A percentile compares a stretch with the other conserved stretches of the same genome.
These are phyloP conservation scores for Lentinula raphanica DNA, from an alignment of 768 basidiomycete species.

Conservation along the genomic window DNA sequence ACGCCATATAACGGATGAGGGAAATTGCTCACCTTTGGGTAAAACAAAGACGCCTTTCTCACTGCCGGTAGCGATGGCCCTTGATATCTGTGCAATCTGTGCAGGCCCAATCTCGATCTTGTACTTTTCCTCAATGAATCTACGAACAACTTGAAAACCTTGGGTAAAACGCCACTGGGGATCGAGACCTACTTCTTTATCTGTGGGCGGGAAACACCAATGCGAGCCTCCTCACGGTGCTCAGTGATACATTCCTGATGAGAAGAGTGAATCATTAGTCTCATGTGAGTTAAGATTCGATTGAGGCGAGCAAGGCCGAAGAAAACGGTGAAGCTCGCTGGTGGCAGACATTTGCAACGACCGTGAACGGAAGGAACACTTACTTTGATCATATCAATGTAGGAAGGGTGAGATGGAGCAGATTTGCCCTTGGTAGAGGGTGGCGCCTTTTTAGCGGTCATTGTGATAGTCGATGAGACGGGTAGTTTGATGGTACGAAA, in stretches of 20 bases:
- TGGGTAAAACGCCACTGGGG: neutral
- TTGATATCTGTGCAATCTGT: constrained; percentile 73
- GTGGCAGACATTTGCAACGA: constrained; percentile 13
- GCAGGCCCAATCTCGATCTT: constrained; percentile 74
- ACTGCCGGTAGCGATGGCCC: constrained; percentile 74
- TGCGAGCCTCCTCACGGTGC: constrained; percentile 70
- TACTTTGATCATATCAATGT: constrained; percentile 81
- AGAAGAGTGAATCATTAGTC: neutral
- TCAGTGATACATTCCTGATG: constrained; percentile 76
- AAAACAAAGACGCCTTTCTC: constrained; percentile 81
- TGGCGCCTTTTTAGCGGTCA: constrained; percentile 31
- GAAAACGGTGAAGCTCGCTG: neutral
- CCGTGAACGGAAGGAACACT: constrained; percentile 12
- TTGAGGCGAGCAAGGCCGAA: neutral
- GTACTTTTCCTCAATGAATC: constrained; percentile 82
- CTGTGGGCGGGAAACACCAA: constrained; percentile 82
- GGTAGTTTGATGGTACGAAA: constrained; percentile 19
- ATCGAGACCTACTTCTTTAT: constrained; percentile 76
- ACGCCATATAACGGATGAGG: neutral
- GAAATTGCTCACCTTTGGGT: constrained; percentile 66
- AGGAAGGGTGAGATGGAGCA: constrained; percentile 49
- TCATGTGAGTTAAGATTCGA: neutral
- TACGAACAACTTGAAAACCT: constrained; percentile 21
- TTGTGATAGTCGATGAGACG: constrained; percentile 12
- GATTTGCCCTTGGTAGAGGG: constrained; percentile 48